Evolutionary conservation across 192 early-diverging fungal species (phyloP), one percentile per base, ranked within the genome.

Genomic region (Coemansia sp.): DNA sequence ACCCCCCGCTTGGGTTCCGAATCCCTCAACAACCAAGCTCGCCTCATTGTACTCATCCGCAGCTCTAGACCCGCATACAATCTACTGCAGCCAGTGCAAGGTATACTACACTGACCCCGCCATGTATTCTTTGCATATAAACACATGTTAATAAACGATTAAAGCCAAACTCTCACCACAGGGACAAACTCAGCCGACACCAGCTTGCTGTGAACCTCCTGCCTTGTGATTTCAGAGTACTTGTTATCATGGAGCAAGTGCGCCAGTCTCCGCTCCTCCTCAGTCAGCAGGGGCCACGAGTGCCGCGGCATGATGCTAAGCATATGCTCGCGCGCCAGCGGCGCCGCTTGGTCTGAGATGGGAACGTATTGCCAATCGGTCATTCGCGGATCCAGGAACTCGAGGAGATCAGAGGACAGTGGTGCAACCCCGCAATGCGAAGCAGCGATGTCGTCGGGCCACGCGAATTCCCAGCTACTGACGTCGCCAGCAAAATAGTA

Each of bases 11-110:
- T 79, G 77, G 77, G 57, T 79, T 3, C 77, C 77, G 4, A 78
- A 79, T 40, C 77, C 77, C 13, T 34, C 57, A 14, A 71, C 72
- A 1, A 42, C 77, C 59, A 79, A 79, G 61, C 62, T 79, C 61
- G 27, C 68, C 21, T 71, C 77, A 34, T n/a, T 65, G 6, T 79
- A 67, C 42, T 33, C 68, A 9, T 24, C 42, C n/a, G 2, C 24
- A 2, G 40, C 3, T 42, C 40, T 14, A 42, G 13, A 42, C 11
- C 10, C 54, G 6, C 6, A 31, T 17, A 17, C 31, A 36, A 57
- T 79, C 3, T 79, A 79, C 57, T 79, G 77, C 62, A 79, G 77
- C 72, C 77, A 79, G 56, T 79, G 77, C 72, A 54, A 67, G n/a
- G n/a, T 11, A 17, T 79, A 61, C 36, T 79, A 68, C 62, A 17